Evolutionary conservation across 768 basidiomycete genomes (phyloP), one percentile per base, ranked within the genome.

Genomic region (Leccinum longicurvipes): DNA sequence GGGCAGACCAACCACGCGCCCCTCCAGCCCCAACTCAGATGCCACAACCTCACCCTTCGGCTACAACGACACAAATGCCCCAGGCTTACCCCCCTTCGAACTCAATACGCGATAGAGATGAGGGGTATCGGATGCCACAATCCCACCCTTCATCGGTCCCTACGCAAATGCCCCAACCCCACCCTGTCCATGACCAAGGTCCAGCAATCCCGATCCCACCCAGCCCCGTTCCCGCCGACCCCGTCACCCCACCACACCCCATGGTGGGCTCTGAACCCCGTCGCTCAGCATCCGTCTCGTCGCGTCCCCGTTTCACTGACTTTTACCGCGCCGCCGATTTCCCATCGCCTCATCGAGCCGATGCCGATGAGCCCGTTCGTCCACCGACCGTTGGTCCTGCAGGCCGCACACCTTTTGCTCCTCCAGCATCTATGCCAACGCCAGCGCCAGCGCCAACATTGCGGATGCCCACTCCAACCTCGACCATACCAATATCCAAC

Each of bases 251-350:
- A 25, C 63, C 62, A 29, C 66, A 61, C 8, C 66, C 70, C 47
- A 5, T 58, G 36, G 3, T 57, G 32, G 4, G 10, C 23, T 57
- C 46, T 15, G 54, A 67, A 23, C 50, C 51, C 11, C 56, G 42
- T 19, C 63, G 51, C 9, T 3, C n/a, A 11, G 6, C 53, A 19
- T 41, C 56, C 32, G 67, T 48, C 32, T 58, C 61, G 6, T 15
- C 17, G 15, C 68, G 70, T 11, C 52, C 53, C 14, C 66, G 69
- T 12, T 72, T 72, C 36, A 72, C 59, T 4, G 63, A 64, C 27
- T 70, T 70, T 51, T 70, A 70, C 46, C 60, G 63, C 6, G 50
- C 68, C 3, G 29, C 58, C 6, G 61, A 61, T 51, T 44, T 25
- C 12, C 57, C 59, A 14, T 47, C 42, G 10, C 50, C n/a, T 19